Base-by-base conservation (phyloP, 2,329 filamentous ascomycete genomes). In the Xylaria sp. region DNA sequence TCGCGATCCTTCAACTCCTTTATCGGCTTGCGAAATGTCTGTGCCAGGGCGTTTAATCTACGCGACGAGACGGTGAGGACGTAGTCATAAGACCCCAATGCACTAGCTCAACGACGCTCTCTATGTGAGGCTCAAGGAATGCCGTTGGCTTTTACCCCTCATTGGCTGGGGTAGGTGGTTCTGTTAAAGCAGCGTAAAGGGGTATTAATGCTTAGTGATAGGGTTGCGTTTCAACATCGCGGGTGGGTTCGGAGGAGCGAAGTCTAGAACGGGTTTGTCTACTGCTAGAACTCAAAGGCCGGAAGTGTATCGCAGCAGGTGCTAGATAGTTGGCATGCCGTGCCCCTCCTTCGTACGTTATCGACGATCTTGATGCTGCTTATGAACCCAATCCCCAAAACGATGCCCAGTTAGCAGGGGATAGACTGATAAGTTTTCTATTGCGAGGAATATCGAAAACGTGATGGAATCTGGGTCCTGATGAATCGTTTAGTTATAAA, bases 211-310 rank as follows among this genome's bases (percentile, higher is more conserved):
- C 63, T 62, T 60, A 36, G 60, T 61, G 45, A 55, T 64, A 30
- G 47, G 34, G 36, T 9, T 9, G 14, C 30, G n/a, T 50, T n/a
- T 50, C 4, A 12, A 1, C 27, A 24, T 50, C 19, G 27, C 24
- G 47, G 19, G n/a, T 24, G 19, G 47, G 19, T 55, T 55, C 11
- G 45, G 59, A 60, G 17, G 42, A 45, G 9, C 2, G 8, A 39
- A 61, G 55, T 67, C 67, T 67, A 61, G 60, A 67, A 47, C 55
- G 14, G 48, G 54, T 34, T n/a, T n/a, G 30, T 21, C 30, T 32
- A 8, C 11, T 47, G 14, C 14, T n/a, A 39, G 17, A 36, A 48
- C 30, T 17, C 1, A 53, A 51, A 27, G 12, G 48, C 34, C 39
- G 3, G 34, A 54, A 24, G 12, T 59, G 17, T 36, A 58, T 57